Percentiles rank a stretch among this genome's conserved stretches.
phyloP scores from a whole-genome alignment of 495 filamentous ascomycete species.

The Hypoxylon fuscum region DNA sequence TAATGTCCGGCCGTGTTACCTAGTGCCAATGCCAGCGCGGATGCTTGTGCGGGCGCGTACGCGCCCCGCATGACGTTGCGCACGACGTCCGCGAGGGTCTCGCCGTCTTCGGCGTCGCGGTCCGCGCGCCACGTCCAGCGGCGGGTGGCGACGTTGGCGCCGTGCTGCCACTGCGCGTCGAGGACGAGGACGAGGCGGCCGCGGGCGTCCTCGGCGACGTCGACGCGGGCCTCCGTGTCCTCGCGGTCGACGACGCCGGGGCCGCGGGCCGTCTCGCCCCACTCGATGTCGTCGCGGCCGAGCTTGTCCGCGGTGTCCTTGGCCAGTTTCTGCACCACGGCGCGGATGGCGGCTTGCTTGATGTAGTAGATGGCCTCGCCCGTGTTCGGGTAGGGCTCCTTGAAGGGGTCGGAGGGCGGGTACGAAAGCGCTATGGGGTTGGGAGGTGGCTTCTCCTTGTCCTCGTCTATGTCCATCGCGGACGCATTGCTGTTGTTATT shows the following conservation, averaged over 20 bases:
- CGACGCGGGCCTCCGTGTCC: slow-evolving; percentile 15
- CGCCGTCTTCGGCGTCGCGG: neutral
- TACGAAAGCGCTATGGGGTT: slow-evolving; percentile 36
- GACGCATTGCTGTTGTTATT: neutral
- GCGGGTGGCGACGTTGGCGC: neutral
- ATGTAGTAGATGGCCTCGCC: slow-evolving; percentile 42
- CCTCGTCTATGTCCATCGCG: neutral
- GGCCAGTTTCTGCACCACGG: slow-evolving; percentile 27
- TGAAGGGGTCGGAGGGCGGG: slow-evolving; percentile 35
- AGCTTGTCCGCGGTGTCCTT: slow-evolving; percentile 13
- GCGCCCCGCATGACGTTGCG: slow-evolving; percentile 8
- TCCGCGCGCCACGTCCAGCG: slow-evolving; percentile 27
- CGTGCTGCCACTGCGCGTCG: slow-evolving; percentile 19
- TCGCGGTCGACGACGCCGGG: slow-evolving; percentile 20
- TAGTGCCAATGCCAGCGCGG: neutral
- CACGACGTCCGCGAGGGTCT: slow-evolving; percentile 2
- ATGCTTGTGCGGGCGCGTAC: too few relatives aligned
- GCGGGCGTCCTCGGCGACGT: slow-evolving; percentile 18
- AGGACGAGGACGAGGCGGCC: slow-evolving; percentile 27
- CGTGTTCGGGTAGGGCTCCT: slow-evolving; percentile 37
- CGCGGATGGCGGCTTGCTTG: slow-evolving; percentile 33
- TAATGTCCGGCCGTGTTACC: too few relatives aligned
- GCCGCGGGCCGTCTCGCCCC: slow-evolving; percentile 29
- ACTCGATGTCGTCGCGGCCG: slow-evolving; percentile 22
- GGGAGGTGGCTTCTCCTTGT: slow-evolving; percentile 10